Conservation (phyloP, 257 asterid genomes). For the Solanum pinnatisectum region DNA sequence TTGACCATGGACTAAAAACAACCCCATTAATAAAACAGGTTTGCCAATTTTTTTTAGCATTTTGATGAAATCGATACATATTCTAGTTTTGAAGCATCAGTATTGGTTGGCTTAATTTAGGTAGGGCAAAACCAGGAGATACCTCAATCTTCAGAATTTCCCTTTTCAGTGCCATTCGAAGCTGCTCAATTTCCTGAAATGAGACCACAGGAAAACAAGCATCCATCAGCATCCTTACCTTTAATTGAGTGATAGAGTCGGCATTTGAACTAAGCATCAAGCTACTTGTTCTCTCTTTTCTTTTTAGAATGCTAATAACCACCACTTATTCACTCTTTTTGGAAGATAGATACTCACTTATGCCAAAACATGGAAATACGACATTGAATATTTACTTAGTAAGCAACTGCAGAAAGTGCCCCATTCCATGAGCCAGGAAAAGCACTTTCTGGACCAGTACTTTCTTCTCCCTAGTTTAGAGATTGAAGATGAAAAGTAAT, state of each 20-base stretch:
- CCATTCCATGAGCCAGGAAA: neutral
- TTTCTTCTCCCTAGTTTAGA: neutral
- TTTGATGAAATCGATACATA: neutral
- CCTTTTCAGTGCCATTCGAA: conserved; percentile 50
- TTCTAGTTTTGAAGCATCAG: neutral
- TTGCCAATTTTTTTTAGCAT: neutral
- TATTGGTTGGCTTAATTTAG: neutral
- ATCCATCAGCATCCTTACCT: neutral
- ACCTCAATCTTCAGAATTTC: conserved; percentile 78
- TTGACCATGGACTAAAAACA: neutral
- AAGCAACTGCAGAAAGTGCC: neutral
- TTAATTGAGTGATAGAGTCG: neutral
- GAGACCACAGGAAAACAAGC: neutral
- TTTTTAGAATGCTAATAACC: neutral
- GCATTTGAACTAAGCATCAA: neutral
- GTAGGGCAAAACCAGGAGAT: conserved; percentile 1
- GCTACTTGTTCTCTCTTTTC: neutral
- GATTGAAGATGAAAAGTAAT: neutral
- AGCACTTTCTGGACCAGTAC: neutral
- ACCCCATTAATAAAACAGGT: neutral
- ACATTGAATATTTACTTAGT: neutral
- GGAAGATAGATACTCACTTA: neutral
- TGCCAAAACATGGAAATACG: neutral
- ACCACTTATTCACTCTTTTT: neutral
- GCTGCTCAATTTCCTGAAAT: conserved; percentile 78